Base-by-base conservation (phyloP, 225 moss, liverwort and hornwort species). In the Bryum argenteum region DNA sequence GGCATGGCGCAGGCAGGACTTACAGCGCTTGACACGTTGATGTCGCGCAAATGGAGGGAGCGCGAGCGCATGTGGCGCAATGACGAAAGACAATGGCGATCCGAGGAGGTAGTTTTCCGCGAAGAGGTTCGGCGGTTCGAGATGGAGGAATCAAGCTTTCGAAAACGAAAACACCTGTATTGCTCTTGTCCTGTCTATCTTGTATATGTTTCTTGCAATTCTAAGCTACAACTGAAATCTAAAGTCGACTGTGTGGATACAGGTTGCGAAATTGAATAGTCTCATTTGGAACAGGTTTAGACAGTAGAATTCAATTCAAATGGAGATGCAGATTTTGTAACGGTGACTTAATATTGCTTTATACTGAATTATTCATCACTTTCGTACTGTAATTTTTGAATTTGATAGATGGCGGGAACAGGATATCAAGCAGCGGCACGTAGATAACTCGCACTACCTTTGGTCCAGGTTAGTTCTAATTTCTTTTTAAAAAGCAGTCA, bases 401-500 rank as follows among this genome's bases (percentile, higher is more conserved):
- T 57, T 61, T 72, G 52, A 7, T 70, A 87, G 87, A 73, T 87
- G 87, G 83, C 87, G 83, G 7, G 83, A 78, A 81, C 75, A 81
- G 76, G 87, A 83, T 15, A 64, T 83, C n/a, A 81, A 54, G 72
- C 87, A 87, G 75, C 75, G 83, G 41, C 80, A 73, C 67, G 78
- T 87, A 47, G 80, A 87, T 69, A 87, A 87, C 70, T 87, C 87
- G 18, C 87, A 76, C 56, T 87, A 83, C 70, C 83, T 87, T 67
- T 87, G 87, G 87, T 80, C 87, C 40, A 83, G 87, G 87, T 87
- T 21, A 58, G 82, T 63, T 23, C 19, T 44, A 50, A 4, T 65
- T 50, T 58, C 65, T 19, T 48, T 57, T 9, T 26, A 67, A 26
- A 20, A 11, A 11, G 43, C 37, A 44, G 11, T n/a, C 20, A 61